Base-by-base conservation (phyloP, 2,329 filamentous ascomycete genomes). In the Thielaviopsis euricoi region DNA sequence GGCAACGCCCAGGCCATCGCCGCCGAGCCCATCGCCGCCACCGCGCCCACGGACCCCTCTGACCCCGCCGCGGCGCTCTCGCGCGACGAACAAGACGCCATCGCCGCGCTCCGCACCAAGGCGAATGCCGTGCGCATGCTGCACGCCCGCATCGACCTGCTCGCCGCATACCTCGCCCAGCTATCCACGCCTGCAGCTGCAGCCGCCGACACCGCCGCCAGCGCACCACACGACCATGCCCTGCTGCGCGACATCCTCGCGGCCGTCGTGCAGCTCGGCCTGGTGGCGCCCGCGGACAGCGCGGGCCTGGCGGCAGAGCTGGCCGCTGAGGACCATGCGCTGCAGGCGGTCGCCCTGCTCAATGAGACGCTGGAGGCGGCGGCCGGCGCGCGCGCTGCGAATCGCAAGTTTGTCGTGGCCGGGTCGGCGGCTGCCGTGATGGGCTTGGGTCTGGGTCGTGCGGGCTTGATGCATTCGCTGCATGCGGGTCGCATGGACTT, bases 61-160 rank as follows among this genome's bases (percentile, higher is more conserved):
- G 65, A 69, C 43, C 59, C 65, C 37, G 58, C 61, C 22, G n/a
- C 60, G 13, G 69, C 70, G n/a, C 76, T 33, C 29, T 33, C 75
- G 0, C 70, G 73, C 19, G 79, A 80, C 61, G 81, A 84, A 61
- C 77, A 82, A 57, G 80, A 84, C 67, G 74, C 79, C 66, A 74
- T 84, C 58, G 75, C 79, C 25, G 73, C 79, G 17, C 80, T 98
- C 22, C 93, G 85, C 26, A 86, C 89, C 61, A 95, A 95, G 66
- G 80, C 86, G 62, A 97, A 96, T 70, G 90, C 93, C 25, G 85
- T 96, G 66, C 91, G 89, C 71, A 96, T 95, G 83, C 81, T 98
- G 26, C 84, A 91, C 65, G 81, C 83, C 6, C 82, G 87, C 54
- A 81, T 93, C 64, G 77, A 79, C 51, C 77, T 91, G 58, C 78